A percentile compares a stretch with the other conserved stretches of the same genome.
These are phyloP conservation scores for Cladosporium sp. DNA, from an alignment of 2,329 filamentous ascomycete species.

Conservation along the genomic window DNA sequence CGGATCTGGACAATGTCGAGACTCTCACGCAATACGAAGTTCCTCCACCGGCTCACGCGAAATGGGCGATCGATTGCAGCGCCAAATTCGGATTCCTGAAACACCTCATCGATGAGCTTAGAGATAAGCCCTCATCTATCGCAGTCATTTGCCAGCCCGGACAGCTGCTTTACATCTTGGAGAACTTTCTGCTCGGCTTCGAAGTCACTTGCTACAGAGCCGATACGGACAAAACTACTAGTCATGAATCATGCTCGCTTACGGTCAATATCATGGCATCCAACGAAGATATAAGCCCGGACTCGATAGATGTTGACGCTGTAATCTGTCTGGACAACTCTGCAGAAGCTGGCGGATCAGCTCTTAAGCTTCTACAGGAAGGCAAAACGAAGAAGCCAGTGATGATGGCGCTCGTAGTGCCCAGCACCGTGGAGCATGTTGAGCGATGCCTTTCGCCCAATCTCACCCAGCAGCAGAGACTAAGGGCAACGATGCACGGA, in stretches of 20 bases:
- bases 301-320: conserved; percentile 27
- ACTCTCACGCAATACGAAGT: conserved; percentile 25
- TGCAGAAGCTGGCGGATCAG: conserved; percentile 9
- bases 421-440: conserved; percentile 39
- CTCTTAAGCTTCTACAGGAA: conserved; percentile 2
- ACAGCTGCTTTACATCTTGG: conserved; percentile 26
- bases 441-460: conserved; percentile 32
- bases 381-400: not conserved
- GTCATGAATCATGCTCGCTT: conserved; percentile 1
- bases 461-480: conserved; percentile 21
- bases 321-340: conserved; percentile 37
- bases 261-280: conserved; percentile 33
- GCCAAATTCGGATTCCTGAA: conserved; percentile 33
- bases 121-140: conserved; percentile 21
- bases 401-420: conserved; percentile 30
- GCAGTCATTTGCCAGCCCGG: conserved; percentile 27
- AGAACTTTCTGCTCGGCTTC: conserved; percentile 27
- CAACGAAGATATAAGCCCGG: conserved; percentile 14
- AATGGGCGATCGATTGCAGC: conserved; percentile 31
- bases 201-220: conserved; percentile 12
- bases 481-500: conserved; percentile 34
- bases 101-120: conserved; percentile 25
- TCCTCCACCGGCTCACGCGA: conserved; percentile 21
- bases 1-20: conserved; percentile 30
- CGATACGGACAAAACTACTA: not conserved